Evolutionary conservation across 495 filamentous ascomycete genomes (phyloP).

Genomic region (Podospora sp.): DNA sequence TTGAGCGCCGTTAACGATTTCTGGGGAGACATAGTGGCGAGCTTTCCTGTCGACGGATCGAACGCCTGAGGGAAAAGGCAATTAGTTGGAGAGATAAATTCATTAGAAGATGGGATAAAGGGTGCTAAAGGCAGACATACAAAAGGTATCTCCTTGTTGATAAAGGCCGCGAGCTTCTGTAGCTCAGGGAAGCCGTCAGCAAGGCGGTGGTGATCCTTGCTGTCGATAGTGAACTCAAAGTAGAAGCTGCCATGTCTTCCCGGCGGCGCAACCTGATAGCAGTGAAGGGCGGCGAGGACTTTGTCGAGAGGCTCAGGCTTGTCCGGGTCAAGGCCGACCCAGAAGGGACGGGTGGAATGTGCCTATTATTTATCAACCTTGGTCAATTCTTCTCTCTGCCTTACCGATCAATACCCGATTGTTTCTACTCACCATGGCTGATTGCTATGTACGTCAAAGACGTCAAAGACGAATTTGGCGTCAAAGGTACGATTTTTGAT

Average conservation of each 20-base stretch:
- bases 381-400: conserved; percentile 12
- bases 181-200: conserved; percentile 16
- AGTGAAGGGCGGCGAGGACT: conserved; percentile 16
- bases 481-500: no score
- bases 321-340: conserved; percentile 17
- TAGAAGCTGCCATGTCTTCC: no score
- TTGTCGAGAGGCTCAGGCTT: conserved; percentile 19
- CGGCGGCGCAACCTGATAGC: conserved; percentile 16
- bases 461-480: no score
- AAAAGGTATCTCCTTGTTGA: conserved; percentile 10
- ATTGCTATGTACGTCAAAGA: conserved; percentile 12
- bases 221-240: conserved; percentile 13
- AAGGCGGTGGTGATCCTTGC: conserved; percentile 12
- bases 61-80: conserved; percentile 11
- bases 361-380: conserved; percentile 17
- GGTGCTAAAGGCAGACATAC: conserved; percentile 6
- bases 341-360: conserved; percentile 17
- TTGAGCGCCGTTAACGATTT: neutral
- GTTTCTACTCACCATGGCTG: conserved; percentile 10
- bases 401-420: neutral
- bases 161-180: conserved; percentile 2
- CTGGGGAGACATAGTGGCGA: conserved; percentile 2
- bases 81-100: conserved; percentile 9
- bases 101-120: neutral
- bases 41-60: conserved; percentile 17